These are phyloP conservation scores for Lotmaria passim DNA, from an alignment of 208 protist genomes.

Conservation along the genomic window DNA sequence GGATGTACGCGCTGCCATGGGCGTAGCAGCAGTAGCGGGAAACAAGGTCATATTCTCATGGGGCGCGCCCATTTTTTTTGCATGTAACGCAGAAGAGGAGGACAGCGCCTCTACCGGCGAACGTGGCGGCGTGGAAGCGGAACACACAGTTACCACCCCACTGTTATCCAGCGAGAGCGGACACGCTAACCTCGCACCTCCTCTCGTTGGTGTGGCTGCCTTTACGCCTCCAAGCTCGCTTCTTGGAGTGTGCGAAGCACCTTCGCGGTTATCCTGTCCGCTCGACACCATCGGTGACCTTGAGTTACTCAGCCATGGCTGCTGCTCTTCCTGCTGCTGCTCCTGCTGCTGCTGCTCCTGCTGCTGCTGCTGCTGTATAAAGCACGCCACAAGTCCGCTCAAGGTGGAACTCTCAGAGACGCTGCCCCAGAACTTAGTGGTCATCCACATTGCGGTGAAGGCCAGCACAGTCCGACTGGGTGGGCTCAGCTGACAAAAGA, in stretches of 20 bases:
- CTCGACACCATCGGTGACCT: no score
- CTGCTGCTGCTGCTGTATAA: neutral
- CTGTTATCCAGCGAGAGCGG: no score
- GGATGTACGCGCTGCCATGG: no score
- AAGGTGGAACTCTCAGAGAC: slow-evolving; percentile 8
- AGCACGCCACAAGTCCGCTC: neutral
- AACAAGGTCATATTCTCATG: no score
- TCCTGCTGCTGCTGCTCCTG: neutral
- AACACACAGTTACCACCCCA: neutral
- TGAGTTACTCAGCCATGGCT: no score
- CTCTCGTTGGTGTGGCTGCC: no score
- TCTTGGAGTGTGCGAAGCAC: no score
- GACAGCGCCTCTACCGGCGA: neutral
- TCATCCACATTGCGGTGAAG: slow-evolving; percentile 28
- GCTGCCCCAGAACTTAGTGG: slow-evolving; percentile 26
- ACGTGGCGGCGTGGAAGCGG: neutral
- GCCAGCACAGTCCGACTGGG: slow-evolving; percentile 11
- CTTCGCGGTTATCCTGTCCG: neutral
- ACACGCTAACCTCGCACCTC: no score
- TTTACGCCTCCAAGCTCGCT: no score
- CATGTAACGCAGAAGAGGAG: neutral
- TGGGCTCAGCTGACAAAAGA: neutral
- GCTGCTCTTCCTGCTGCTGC: no score
- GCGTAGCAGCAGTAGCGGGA: neutral
- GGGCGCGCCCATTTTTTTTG: no score